Base-by-base conservation (phyloP, 2,329 filamentous ascomycete genomes). In the Diplocarpon mali region DNA sequence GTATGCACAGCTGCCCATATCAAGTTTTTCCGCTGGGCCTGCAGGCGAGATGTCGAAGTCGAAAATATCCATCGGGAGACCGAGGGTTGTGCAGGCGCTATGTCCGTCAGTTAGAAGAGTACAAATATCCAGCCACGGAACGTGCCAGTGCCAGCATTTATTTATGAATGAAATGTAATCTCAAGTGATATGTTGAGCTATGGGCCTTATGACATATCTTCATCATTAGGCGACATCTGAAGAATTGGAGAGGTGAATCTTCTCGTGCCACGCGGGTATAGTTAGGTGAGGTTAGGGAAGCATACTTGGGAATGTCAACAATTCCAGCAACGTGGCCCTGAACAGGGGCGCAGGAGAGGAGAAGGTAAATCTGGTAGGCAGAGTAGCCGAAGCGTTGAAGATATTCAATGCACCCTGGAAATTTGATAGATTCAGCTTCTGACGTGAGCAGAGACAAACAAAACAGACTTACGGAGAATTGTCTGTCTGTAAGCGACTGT, bases 31-130 rank as follows among this genome's bases (percentile, higher is more conserved):
- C 2, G 73, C 75, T 5, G 69, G 70, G 45, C 72, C 71, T 2
- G 49, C 54, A 0, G 87, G 85, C 38, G 78, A 76, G 54, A 95
- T 90, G 61, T 95, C 88, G 64, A 95, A 94, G 59, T 92, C 85
- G 57, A 95, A 95, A 42, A 95, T 93, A 65, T 95, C 89, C 71
- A 94, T 86, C 1, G 89, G 89, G 43, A 95, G 61, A 0, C 87
- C 88, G 47, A 95, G 69, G 0, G 89, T 95, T 3, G 88, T 94
- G 60, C 89, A 95, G 0, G 84, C 85, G 14, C 47, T 55, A 6
- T 1, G 36, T 10, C 2, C 14, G 30, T 32, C 30, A 38, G 38
- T 50, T 36, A 51, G 7, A 24, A 4, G 20, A 3, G 3, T 24
- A 24, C 20, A 7, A 24, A 7, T 24, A 24, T 7, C 20, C 4